phyloP scores from a whole-genome alignment of 208 protist species.

The Crithidia expoeki region DNA sequence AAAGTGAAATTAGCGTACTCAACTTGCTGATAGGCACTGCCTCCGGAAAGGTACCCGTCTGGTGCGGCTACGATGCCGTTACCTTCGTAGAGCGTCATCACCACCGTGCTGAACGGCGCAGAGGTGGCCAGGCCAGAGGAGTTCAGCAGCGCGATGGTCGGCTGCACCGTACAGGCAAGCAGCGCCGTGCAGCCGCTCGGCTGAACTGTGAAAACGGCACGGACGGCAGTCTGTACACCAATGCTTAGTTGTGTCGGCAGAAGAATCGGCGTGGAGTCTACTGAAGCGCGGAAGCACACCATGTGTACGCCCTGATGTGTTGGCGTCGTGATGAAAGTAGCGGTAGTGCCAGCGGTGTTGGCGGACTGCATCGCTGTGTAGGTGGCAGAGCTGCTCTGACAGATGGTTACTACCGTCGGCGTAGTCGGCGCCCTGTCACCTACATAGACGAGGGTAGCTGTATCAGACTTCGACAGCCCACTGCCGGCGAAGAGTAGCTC shows the following conservation, averaged over 20 bases:
- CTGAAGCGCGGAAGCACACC: conserved; percentile 58
- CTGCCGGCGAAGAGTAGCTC: conserved; percentile 58
- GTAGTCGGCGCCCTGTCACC: conserved; percentile 9
- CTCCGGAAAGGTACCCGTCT: conserved; percentile 41
- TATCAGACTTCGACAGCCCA: conserved; percentile 46
- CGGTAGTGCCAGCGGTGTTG: conserved; percentile 43
- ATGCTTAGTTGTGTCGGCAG: conserved; percentile 45
- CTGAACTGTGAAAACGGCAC: conserved; percentile 54
- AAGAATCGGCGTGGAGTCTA: conserved; percentile 26
- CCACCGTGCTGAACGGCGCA: conserved; percentile 48
- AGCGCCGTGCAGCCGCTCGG: conserved; percentile 49
- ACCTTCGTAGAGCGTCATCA: conserved; percentile 48
- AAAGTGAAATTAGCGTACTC: conserved; percentile 68
- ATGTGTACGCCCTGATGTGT: conserved; percentile 51
- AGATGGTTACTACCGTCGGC: conserved; percentile 41
- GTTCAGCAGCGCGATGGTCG: conserved; percentile 60
- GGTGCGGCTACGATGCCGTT: conserved; percentile 35
- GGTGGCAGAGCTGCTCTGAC: conserved; percentile 20
- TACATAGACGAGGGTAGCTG: conserved; percentile 62
- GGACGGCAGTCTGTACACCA: conserved; percentile 39
- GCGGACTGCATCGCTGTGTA: conserved; percentile 48
- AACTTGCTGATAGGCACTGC: conserved; percentile 40
- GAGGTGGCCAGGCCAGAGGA: conserved; percentile 35
- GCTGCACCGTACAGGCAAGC: conserved; percentile 61
- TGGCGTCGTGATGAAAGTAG: conserved; percentile 59